Percentiles rank a stretch among this genome's conserved stretches.
Conservation (phyloP, 352 stramenopile species). For the Globisporangium yorkense region DNA sequence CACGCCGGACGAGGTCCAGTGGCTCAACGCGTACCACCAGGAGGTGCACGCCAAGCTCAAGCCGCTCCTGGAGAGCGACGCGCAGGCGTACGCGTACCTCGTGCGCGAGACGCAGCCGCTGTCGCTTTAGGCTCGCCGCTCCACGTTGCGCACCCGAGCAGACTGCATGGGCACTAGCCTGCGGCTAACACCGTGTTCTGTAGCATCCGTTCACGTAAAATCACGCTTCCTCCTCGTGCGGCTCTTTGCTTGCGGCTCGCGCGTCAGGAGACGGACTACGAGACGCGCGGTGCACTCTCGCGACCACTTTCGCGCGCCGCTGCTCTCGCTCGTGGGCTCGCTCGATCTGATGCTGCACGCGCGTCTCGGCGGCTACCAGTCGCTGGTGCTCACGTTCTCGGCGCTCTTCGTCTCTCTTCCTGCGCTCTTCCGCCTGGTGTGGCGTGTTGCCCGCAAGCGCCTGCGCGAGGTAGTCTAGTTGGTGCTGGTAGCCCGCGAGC, state of each 20-base stretch:
- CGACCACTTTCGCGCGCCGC: conserved; percentile 18
- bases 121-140: background rate
- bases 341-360: conserved; percentile 49
- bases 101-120: conserved; percentile 69
- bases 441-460: conserved; percentile 56
- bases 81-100: conserved; percentile 68
- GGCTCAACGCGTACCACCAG: conserved; percentile 94
- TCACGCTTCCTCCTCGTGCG: background rate
- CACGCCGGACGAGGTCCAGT: conserved; percentile 88
- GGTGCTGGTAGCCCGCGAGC: conserved; percentile 33
- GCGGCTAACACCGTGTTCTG: background rate
- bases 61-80: conserved; percentile 74
- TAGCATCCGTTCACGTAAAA: background rate
- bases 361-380: conserved; percentile 30
- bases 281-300: conserved; percentile 28
- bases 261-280: conserved; percentile 30
- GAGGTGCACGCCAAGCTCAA: conserved; percentile 90
- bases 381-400: conserved; percentile 45
- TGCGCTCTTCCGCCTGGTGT: conserved; percentile 55
- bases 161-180: background rate
- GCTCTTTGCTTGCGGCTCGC: background rate
- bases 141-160: background rate
- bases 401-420: conserved; percentile 39
- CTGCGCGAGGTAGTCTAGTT: conserved; percentile 54
- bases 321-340: conserved; percentile 38